phyloP scores from a whole-genome alignment of 2,329 filamentous ascomycete species.

The Scedosporium boydii region DNA sequence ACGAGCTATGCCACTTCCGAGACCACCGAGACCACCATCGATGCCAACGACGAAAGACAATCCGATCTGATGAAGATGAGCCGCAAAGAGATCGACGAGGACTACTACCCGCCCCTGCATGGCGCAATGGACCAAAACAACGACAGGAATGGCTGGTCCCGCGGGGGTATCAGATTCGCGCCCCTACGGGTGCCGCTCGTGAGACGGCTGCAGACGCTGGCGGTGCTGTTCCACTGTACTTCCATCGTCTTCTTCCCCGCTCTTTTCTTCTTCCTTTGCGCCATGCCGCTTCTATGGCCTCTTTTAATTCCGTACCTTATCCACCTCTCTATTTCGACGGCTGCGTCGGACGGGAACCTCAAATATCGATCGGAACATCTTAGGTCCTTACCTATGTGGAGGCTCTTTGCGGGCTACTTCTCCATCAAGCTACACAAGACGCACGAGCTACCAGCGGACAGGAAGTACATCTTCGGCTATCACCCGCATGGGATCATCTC shows the following conservation, averaged over 20 bases:
- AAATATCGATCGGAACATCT: constrained; percentile 65
- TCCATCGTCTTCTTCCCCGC: constrained; percentile 63
- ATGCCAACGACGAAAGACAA: background rate
- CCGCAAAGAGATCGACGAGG: background rate
- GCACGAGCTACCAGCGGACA: constrained; percentile 63
- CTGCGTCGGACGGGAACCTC: constrained; percentile 65
- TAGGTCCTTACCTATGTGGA: constrained; percentile 70
- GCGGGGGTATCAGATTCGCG: constrained; percentile 66
- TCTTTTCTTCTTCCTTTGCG: constrained; percentile 82
- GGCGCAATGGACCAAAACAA: constrained; percentile 7
- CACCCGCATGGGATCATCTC: constrained; percentile 97
- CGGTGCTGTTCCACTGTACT: constrained; percentile 66
- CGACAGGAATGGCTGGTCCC: constrained; percentile 23
- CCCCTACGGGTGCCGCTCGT: constrained; percentile 65
- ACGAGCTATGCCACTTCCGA: background rate
- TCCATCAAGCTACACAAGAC: constrained; percentile 83
- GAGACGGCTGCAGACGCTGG: constrained; percentile 66
- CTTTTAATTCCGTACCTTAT: constrained; percentile 66
- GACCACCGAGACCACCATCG: background rate
- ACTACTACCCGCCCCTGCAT: constrained; percentile 1
- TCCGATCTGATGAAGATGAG: background rate
- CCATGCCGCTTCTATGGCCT: constrained; percentile 89
- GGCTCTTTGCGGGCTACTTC: constrained; percentile 85
- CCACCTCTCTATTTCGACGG: constrained; percentile 72
- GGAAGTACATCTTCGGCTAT: constrained; percentile 96